phyloP scores from a whole-genome alignment of 306 rosid genomes.

The Herpetospermum pedunculosum region DNA sequence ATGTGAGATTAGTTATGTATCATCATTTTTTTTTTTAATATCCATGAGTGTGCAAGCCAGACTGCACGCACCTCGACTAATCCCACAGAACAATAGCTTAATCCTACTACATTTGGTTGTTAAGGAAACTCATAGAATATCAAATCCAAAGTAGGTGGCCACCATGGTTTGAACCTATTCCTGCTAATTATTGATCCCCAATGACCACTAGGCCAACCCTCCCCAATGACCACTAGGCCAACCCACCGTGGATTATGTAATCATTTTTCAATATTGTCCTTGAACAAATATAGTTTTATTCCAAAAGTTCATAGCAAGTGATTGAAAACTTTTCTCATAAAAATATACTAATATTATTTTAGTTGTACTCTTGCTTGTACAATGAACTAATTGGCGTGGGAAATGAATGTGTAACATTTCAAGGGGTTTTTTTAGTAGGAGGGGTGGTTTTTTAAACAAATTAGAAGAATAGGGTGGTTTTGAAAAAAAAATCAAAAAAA shows the following conservation, averaged over 20 bases:
- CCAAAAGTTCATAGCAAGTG: neutral
- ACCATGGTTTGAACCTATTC: neutral
- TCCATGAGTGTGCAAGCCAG: neutral
- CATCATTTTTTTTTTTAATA: neutral
- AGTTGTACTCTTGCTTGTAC: neutral
- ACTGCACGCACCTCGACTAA: neutral
- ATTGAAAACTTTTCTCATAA: neutral
- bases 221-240: neutral
- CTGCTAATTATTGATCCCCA: neutral
- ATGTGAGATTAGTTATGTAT: neutral
- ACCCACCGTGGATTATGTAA: neutral
- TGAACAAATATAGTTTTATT: neutral
- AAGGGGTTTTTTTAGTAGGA: no score
- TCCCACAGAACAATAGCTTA: neutral
- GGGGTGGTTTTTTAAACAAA: no score
- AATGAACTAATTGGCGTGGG: neutral
- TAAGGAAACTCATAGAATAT: neutral
- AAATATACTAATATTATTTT: no score
- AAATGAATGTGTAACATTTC: neutral
- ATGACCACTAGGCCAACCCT: neutral
- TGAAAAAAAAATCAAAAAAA: no score
- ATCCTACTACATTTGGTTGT: neutral
- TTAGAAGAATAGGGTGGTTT: no score
- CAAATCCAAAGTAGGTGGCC: neutral
- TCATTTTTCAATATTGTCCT: neutral